Percentiles rank a stretch among this genome's conserved stretches.
These are phyloP conservation scores for Leccinum longicurvipes DNA, from an alignment of 768 basidiomycete species.

Conservation along the genomic window DNA sequence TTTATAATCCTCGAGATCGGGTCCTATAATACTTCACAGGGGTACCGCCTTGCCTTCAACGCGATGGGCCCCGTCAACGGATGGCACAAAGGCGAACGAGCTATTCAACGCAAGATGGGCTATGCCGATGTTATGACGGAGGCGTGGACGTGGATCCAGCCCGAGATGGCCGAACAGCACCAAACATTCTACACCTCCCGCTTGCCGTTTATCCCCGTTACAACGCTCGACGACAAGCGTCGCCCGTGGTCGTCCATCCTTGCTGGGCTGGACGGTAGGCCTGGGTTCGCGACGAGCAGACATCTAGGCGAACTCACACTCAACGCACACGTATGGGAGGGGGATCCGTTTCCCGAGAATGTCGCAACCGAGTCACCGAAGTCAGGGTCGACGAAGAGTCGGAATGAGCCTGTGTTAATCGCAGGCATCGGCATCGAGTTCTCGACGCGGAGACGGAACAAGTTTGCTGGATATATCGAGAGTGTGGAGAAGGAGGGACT, in stretches of 20 bases:
- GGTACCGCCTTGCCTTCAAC: too few species aligned
- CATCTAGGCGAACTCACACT: conserved; percentile 36
- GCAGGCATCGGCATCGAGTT: conserved; percentile 65
- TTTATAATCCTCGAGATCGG: too few species aligned
- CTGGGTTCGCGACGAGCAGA: conserved; percentile 42
- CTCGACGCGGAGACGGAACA: conserved; percentile 56
- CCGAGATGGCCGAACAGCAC: conserved; percentile 50
- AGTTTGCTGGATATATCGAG: conserved; percentile 54
- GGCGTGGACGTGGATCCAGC: conserved; percentile 40
- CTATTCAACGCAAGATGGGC: conserved; percentile 47
- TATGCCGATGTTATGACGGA: conserved; percentile 35
- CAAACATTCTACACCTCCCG: conserved; percentile 45
- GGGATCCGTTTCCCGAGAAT: conserved; percentile 52
- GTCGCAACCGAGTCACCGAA: conserved; percentile 2
- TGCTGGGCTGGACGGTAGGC: conserved; percentile 40
- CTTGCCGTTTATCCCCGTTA: conserved; percentile 54
- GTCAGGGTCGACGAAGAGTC: neutral
- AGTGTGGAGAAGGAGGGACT: conserved; percentile 30
- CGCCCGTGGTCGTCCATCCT: conserved; percentile 63
- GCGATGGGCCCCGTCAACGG: conserved; percentile 30
- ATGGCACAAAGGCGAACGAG: conserved; percentile 48
- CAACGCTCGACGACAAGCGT: conserved; percentile 47
- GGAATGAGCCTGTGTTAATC: conserved; percentile 33
- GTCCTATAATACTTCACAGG: too few species aligned
- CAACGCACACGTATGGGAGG: conserved; percentile 46